Evolutionary conservation across 345 rosid genomes (phyloP).

Genomic region (Heritiera littoralis): DNA sequence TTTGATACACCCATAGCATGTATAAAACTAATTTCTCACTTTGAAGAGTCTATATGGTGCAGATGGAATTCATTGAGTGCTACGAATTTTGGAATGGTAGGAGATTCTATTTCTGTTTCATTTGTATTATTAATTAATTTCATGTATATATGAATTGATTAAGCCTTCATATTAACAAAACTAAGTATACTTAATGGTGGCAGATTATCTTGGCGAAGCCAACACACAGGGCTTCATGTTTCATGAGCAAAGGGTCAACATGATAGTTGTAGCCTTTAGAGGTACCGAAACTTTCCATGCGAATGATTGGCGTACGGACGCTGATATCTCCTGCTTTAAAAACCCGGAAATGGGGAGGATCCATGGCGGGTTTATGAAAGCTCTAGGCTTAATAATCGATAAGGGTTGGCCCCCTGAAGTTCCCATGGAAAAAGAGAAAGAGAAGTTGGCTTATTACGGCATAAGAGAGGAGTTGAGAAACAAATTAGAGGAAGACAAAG

Average conservation of each 20-base stretch:
- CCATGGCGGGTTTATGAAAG: conserved; percentile 67
- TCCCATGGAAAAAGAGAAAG: background rate
- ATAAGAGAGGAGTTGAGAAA: conserved; percentile 44
- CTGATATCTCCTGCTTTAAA: conserved; percentile 49
- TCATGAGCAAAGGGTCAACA: conserved; percentile 28
- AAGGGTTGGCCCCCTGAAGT: conserved; percentile 52
- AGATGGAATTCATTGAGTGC: conserved; percentile 13
- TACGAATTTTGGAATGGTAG: background rate
- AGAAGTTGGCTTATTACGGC: conserved; percentile 54
- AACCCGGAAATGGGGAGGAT: conserved; percentile 41
- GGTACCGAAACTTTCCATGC: conserved; percentile 50
- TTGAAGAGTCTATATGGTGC: background rate
- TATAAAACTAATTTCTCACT: background rate
- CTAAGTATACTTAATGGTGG: background rate
- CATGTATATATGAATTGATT: background rate
- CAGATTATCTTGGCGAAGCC: conserved; percentile 33
- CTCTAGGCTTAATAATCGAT: conserved; percentile 47
- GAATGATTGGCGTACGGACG: conserved; percentile 49
- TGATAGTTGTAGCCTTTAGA: conserved; percentile 45
- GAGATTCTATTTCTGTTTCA: background rate
- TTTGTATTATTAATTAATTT: background rate
- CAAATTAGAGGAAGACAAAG: conserved; percentile 25
- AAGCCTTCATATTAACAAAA: background rate
- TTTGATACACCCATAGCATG: too few relatives aligned
- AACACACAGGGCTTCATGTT: conserved; percentile 42